Evolutionary conservation across 2,329 filamentous ascomycete genomes (phyloP).

Genomic region (Pseudovirgaria hyperparasitica): DNA sequence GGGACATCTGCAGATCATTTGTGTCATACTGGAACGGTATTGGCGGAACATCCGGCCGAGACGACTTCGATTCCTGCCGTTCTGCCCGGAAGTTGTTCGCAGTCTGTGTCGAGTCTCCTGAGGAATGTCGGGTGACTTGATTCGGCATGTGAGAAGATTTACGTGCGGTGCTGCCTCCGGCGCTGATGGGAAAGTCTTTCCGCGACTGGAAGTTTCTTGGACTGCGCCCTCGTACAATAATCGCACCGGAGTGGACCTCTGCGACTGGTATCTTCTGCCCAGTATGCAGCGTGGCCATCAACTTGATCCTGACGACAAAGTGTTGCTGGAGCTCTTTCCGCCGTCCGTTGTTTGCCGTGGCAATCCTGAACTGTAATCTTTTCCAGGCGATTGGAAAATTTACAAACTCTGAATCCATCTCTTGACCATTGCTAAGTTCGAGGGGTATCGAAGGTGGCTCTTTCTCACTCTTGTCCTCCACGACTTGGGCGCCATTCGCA

Average conservation of each 20-base stretch:
- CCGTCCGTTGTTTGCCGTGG: slow-evolving; percentile 90
- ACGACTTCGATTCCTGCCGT: no score
- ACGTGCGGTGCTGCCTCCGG: slow-evolving; percentile 64
- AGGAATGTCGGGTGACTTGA: slow-evolving; percentile 23
- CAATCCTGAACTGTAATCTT: slow-evolving; percentile 82
- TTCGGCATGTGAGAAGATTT: slow-evolving; percentile 35
- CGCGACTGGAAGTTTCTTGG: slow-evolving; percentile 89
- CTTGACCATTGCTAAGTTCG: slow-evolving; percentile 49
- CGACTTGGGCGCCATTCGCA: slow-evolving; percentile 60
- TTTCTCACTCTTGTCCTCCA: slow-evolving; percentile 58
- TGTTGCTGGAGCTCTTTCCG: slow-evolving; percentile 93
- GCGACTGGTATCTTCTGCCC: slow-evolving; percentile 71
- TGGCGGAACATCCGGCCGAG: slow-evolving; percentile 22
- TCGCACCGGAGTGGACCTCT: slow-evolving; percentile 76
- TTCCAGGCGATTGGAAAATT: slow-evolving; percentile 93
- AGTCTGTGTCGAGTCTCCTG: slow-evolving; percentile 20
- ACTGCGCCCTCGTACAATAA: slow-evolving; percentile 86
- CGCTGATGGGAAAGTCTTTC: slow-evolving; percentile 81
- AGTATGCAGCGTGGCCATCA: slow-evolving; percentile 70
- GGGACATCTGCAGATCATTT: slow-evolving; percentile 26
- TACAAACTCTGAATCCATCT: slow-evolving; percentile 70
- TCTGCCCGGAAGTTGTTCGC: slow-evolving; percentile 14
- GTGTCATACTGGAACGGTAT: slow-evolving; percentile 29
- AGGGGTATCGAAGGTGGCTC: slow-evolving; percentile 76
- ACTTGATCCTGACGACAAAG: slow-evolving; percentile 80